Conservation (phyloP, 2,329 filamentous ascomycete species). For the Chrysoporthe puriensis region DNA sequence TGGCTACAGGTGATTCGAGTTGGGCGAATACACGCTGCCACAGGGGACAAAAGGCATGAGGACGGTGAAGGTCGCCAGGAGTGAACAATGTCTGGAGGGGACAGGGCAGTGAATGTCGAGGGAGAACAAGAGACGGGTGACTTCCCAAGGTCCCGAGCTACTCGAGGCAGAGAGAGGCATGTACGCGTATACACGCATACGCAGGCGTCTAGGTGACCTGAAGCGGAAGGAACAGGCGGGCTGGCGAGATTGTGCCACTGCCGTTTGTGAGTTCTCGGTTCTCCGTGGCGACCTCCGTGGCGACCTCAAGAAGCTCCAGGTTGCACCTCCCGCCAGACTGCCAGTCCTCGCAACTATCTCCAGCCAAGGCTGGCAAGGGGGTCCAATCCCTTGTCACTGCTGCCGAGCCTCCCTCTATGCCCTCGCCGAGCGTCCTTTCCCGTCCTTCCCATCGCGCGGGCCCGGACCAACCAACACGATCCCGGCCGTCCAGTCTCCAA, state of each 20-base stretch:
- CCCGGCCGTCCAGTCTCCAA: not conserved
- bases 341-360: not conserved
- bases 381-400: not conserved
- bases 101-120: not conserved
- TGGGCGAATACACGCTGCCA: conserved; percentile 10
- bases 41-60: not conserved
- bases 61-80: not conserved
- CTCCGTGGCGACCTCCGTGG: too few relatives aligned
- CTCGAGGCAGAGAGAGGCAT: not conserved
- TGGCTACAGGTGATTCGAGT: conserved; percentile 11
- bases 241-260: conserved; percentile 16
- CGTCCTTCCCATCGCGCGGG: not conserved
- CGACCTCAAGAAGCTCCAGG: not conserved
- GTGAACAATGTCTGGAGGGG: not conserved
- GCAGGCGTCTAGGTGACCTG: not conserved
- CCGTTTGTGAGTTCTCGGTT: not conserved
- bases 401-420: not conserved
- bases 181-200: not conserved
- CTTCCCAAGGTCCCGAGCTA: not conserved
- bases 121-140: not conserved
- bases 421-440: not conserved
- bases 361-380: not conserved
- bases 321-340: not conserved
- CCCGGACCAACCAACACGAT: not conserved
- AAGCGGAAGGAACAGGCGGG: conserved; percentile 13